These are phyloP conservation scores for Penicillium sp. DNA, from an alignment of 2,329 filamentous ascomycete species.

Conservation along the genomic window DNA sequence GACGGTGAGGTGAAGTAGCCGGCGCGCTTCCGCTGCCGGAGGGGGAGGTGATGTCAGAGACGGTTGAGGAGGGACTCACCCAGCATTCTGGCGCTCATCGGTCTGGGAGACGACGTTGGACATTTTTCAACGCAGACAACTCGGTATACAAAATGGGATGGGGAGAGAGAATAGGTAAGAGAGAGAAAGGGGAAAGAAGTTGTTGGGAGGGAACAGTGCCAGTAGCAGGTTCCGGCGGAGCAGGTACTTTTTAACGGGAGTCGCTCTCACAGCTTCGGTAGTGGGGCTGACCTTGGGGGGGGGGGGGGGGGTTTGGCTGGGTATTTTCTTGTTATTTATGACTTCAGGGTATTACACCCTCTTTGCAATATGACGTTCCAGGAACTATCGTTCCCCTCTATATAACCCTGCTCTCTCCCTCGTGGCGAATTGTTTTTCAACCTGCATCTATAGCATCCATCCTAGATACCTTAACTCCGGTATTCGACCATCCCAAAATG, in stretches of 20 bases:
- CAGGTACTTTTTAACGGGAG: conserved; percentile 33
- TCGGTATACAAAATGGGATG: conserved; percentile 14
- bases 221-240: conserved; percentile 30
- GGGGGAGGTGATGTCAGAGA: conserved; percentile 41
- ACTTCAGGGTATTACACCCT: conserved; percentile 14
- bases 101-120: conserved; percentile 51
- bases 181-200: conserved; percentile 15
- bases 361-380: not conserved
- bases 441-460: not conserved
- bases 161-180: conserved; percentile 1
- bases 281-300: conserved; percentile 18
- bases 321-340: conserved; percentile 18
- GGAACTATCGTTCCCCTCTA: not conserved
- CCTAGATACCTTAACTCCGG: not conserved
- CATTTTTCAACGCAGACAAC: conserved; percentile 38
- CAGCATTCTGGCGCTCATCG: conserved; percentile 51
- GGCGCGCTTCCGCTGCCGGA: conserved; percentile 20
- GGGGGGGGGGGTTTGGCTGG: conserved; percentile 2
- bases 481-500: not conserved
- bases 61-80: conserved; percentile 44
- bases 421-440: not conserved
- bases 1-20: conserved; percentile 9
- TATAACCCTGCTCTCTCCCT: not conserved
- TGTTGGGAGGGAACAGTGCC: conserved; percentile 25
- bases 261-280: conserved; percentile 20